Conservation (phyloP, 2,329 filamentous ascomycete genomes). For the Talaromyces sp. region DNA sequence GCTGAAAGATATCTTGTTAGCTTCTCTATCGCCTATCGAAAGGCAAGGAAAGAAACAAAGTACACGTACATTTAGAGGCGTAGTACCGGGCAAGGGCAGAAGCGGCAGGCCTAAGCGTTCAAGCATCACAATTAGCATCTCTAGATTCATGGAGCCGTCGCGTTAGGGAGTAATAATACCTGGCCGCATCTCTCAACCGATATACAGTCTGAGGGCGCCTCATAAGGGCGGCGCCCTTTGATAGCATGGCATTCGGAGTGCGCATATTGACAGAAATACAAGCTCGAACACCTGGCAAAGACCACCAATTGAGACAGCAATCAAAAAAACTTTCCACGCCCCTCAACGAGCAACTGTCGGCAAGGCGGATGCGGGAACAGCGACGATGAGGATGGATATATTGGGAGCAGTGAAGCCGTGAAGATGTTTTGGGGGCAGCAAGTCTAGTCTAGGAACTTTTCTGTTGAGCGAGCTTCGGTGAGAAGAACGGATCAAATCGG, state of each 20-base stretch:
- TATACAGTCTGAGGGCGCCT: constrained; percentile 43
- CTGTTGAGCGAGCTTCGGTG: constrained; percentile 42
- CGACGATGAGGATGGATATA: constrained; percentile 18
- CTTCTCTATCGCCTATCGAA: constrained; percentile 16
- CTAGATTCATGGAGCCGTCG: neutral
- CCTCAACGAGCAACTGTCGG: constrained; percentile 18
- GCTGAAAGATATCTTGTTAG: constrained; percentile 51
- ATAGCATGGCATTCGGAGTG: constrained; percentile 39
- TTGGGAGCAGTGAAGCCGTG: neutral
- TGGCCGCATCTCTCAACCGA: constrained; percentile 39
- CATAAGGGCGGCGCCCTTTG: constrained; percentile 40
- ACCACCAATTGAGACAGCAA: constrained; percentile 20
- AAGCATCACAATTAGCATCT: constrained; percentile 4
- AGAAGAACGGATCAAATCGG: constrained; percentile 32
- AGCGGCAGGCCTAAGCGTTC: constrained; percentile 39
- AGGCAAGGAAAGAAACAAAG: constrained; percentile 2
- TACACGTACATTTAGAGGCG: constrained; percentile 60
- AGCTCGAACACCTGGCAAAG: constrained; percentile 51
- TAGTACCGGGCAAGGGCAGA: constrained; percentile 61
- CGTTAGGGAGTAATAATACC: constrained; percentile 28
- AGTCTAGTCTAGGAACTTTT: constrained; percentile 34
- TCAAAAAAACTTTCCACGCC: constrained; percentile 12
- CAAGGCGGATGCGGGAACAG: constrained; percentile 20
- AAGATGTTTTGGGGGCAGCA: constrained; percentile 21
- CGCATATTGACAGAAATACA: constrained; percentile 43